Conservation (phyloP, 352 stramenopile species). For the Aphanomyces invadans region DNA sequence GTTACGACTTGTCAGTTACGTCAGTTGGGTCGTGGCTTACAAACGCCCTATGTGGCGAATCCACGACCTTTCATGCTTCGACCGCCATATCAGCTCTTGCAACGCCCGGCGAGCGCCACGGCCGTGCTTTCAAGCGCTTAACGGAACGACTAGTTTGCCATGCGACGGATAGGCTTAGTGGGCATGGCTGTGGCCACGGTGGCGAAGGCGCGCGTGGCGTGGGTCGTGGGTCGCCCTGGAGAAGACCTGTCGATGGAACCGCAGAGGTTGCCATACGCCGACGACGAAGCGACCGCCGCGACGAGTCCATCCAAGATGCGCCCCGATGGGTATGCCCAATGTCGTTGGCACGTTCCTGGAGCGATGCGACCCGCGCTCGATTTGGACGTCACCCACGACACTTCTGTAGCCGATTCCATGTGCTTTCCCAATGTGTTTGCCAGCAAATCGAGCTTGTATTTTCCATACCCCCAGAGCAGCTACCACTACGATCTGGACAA, state of each 20-base stretch:
- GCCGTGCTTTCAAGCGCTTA: not conserved
- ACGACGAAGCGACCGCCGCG: not conserved
- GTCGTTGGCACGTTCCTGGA: not conserved
- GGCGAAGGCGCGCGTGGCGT: not conserved
- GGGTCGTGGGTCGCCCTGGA: not conserved
- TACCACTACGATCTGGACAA: slow-evolving; percentile 9
- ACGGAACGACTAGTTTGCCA: not conserved
- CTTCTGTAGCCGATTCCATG: not conserved
- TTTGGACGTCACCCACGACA: not conserved
- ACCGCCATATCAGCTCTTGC: too few relatives aligned
- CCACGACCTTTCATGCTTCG: too few relatives aligned
- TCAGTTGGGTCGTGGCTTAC: too few relatives aligned
- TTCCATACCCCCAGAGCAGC: not conserved
- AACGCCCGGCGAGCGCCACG: too few relatives aligned
- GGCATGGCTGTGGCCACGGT: not conserved
- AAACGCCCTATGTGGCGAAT: too few relatives aligned
- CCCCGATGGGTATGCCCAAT: not conserved
- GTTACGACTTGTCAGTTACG: too few relatives aligned
- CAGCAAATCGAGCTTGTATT: not conserved
- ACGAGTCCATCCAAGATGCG: not conserved
- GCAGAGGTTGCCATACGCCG: not conserved
- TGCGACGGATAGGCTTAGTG: not conserved
- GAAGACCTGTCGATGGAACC: not conserved
- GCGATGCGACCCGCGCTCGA: not conserved
- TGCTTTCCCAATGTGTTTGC: slow-evolving; percentile 13